Conservation (phyloP, 1,284 basidiomycete species). For the Ceratobasidium sp. region DNA sequence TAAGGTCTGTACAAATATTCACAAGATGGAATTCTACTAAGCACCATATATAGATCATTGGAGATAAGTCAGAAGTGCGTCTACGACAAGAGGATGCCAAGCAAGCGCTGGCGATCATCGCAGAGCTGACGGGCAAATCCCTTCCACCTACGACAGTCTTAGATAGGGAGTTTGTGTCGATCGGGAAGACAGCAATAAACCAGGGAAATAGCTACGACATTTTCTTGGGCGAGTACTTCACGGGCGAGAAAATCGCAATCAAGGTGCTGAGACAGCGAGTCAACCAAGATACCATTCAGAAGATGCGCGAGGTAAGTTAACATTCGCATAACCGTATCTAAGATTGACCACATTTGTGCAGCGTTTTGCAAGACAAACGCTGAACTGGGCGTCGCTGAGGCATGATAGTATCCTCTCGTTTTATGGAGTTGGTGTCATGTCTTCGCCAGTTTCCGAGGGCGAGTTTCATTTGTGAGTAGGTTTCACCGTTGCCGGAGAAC, state of each 20-base stretch:
- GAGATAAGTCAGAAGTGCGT: neutral
- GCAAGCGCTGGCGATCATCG: conserved; percentile 16
- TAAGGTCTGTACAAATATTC: conserved; percentile 3
- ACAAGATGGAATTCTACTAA: neutral
- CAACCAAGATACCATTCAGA: conserved; percentile 13
- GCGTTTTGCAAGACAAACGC: conserved; percentile 30
- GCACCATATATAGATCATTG: conserved; percentile 4
- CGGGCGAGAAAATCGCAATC: conserved; percentile 29
- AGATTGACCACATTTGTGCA: neutral
- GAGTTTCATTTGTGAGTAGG: conserved; percentile 37
- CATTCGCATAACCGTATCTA: neutral
- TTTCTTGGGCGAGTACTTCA: conserved; percentile 29
- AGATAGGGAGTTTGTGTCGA: conserved; percentile 21
- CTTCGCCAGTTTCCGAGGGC: neutral
- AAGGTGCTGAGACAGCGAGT: conserved; percentile 34
- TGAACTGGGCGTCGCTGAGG: conserved; percentile 28
- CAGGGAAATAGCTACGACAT: conserved; percentile 24
- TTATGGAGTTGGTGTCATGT: conserved; percentile 25
- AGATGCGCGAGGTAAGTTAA: conserved; percentile 16
- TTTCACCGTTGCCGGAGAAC: too few relatives aligned
- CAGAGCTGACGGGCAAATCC: conserved; percentile 32
- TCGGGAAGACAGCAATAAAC: conserved; percentile 7
- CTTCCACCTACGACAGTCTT: conserved; percentile 29
- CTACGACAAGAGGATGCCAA: conserved; percentile 30
- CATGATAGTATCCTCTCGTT: conserved; percentile 40